Percentiles rank a stretch among this genome's conserved stretches.
Evolutionary conservation across 176 grass and related monocot species (phyloP).

Genomic region (Areca catechu): DNA sequence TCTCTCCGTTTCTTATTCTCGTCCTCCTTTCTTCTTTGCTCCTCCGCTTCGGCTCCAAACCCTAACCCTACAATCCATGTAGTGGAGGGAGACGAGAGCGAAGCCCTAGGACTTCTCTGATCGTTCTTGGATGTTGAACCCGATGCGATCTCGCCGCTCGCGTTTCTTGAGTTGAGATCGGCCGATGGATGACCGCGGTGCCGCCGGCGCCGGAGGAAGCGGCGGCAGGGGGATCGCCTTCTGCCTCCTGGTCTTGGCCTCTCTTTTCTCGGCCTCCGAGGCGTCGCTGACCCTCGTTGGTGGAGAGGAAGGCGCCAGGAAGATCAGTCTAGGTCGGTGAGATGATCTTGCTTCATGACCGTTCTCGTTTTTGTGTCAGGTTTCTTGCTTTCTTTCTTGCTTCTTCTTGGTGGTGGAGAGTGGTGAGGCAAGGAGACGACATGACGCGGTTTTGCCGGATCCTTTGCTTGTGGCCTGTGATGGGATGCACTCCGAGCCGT

Average conservation of each 20-base stretch:
- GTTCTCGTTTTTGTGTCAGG: too few relatives aligned
- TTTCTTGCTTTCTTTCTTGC: too few relatives aligned
- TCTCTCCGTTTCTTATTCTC: constrained; percentile 11
- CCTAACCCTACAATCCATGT: neutral
- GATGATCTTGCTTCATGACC: neutral
- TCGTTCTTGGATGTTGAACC: neutral
- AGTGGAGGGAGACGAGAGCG: neutral
- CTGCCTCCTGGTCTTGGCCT: neutral
- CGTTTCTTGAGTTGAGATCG: neutral
- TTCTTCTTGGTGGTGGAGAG: too few relatives aligned
- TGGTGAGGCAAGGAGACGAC: too few relatives aligned
- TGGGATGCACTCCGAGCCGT: neutral
- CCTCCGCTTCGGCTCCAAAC: too few relatives aligned
- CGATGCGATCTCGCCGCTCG: neutral
- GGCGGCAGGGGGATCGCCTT: neutral
- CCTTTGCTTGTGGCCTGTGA: neutral
- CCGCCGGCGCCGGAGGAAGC: too few relatives aligned
- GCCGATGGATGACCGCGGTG: neutral
- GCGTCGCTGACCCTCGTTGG: neutral
- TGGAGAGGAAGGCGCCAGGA: neutral
- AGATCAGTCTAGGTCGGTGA: neutral
- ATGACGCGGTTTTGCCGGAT: too few relatives aligned
- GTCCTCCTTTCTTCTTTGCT: neutral
- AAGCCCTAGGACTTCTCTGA: constrained; percentile 9
- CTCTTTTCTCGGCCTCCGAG: neutral